Evolutionary conservation across 1,284 basidiomycete genomes (phyloP).

Genomic region (Trichosporon sp.): DNA sequence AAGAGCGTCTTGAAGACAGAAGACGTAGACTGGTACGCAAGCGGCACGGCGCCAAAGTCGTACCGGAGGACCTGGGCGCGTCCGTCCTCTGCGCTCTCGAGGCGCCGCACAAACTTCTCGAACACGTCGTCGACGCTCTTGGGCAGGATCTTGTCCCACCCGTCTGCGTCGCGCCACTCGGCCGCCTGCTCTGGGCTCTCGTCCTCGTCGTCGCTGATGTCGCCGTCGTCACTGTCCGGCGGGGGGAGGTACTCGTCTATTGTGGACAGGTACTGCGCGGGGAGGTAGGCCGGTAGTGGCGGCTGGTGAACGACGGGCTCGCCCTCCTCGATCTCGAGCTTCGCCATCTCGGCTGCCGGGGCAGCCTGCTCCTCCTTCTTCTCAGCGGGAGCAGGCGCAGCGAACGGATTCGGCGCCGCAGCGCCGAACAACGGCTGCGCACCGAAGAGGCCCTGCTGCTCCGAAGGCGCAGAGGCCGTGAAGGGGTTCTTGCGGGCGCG

Average conservation of each 20-base stretch:
- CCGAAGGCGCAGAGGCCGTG: constrained; percentile 18
- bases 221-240: constrained; percentile 28
- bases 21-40: constrained; percentile 44
- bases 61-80: constrained; percentile 46
- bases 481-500: constrained; percentile 46
- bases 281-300: constrained; percentile 45
- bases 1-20: constrained; percentile 42
- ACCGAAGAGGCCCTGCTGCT: not conserved
- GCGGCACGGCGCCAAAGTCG: constrained; percentile 45
- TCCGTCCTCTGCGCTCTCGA: constrained; percentile 42
- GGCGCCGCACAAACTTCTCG: constrained; percentile 41
- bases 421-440: constrained; percentile 26
- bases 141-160: constrained; percentile 42
- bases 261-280: constrained; percentile 45
- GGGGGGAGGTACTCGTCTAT: constrained; percentile 46
- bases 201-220: constrained; percentile 25
- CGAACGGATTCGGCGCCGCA: constrained; percentile 24
- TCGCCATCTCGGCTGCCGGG: not conserved
- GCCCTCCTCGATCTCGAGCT: constrained; percentile 16
- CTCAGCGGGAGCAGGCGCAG: constrained; percentile 6
- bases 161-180: constrained; percentile 29
- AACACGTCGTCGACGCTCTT: constrained; percentile 46
- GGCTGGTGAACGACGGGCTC: constrained; percentile 25
- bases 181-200: constrained; percentile 28
- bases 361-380: not conserved